Conservation (phyloP, 176 grass and related monocot species). For the Ananas comosus region DNA sequence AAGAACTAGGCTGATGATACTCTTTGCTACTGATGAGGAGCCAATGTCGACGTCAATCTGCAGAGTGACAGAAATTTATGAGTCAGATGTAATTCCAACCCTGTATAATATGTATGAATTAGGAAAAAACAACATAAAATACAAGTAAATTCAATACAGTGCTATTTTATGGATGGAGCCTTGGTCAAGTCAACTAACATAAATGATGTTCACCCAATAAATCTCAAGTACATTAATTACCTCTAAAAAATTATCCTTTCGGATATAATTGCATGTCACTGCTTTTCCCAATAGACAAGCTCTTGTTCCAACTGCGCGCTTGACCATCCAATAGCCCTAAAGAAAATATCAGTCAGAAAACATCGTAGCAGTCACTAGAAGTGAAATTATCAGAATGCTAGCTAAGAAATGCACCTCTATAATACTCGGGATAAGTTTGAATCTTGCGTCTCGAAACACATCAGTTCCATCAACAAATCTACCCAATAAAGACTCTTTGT, state of each 20-base stretch:
- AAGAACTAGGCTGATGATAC: constrained; percentile 89
- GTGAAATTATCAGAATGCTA: constrained; percentile 16
- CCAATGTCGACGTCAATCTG: constrained; percentile 99
- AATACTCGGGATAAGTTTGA: constrained; percentile 98
- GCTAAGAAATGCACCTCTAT: constrained; percentile 54
- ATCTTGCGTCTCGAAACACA: constrained; percentile 76
- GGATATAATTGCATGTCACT: constrained; percentile 89
- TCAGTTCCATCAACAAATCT: constrained; percentile 87
- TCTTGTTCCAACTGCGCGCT: constrained; percentile 91
- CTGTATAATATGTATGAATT: too few species aligned
- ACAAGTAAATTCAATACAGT: too few species aligned
- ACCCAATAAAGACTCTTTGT: constrained; percentile 72
- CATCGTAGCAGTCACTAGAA: not conserved
- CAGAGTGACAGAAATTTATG: constrained; percentile 19
- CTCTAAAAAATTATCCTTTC: constrained; percentile 91
- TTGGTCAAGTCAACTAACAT: too few species aligned
- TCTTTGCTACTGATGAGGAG: constrained; percentile 86
- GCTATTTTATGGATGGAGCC: too few species aligned
- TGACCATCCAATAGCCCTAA: constrained; percentile 99
- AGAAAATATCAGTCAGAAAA: not conserved
- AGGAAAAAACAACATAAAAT: too few species aligned
- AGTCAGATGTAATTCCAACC: not conserved
- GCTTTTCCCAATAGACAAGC: constrained; percentile 96
- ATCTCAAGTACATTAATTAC: constrained; percentile 27
- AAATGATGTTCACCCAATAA: not conserved